Base-by-base conservation (phyloP, 371 early-diverging fungal genomes). In the Enteropsectra breve region DNA sequence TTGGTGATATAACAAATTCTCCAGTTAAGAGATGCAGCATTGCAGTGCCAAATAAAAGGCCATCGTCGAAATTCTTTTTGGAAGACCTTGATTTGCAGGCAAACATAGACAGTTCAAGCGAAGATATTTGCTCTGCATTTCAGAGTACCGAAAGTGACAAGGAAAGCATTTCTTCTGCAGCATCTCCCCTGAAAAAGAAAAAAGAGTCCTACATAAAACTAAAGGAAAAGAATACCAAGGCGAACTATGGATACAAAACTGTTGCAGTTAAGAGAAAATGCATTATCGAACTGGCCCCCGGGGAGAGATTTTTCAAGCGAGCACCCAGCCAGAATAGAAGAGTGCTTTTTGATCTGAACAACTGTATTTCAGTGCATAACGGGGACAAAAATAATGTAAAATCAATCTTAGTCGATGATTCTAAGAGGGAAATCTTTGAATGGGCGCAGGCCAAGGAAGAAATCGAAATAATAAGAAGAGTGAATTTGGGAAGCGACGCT, bases 181-280 rank as follows among this genome's bases (percentile, higher is more conserved):
- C n/a, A n/a, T n/a, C n/a, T n/a, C n/a, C n/a, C n/a, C n/a, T n/a
- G n/a, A n/a, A n/a, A n/a, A n/a, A n/a, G n/a, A n/a, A n/a, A n/a
- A n/a, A n/a, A n/a, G n/a, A n/a, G n/a, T n/a, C n/a, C n/a, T 37
- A 64, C 8, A 2, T 4, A 5, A 46, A 48, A 63, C 53, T 48
- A 38, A 32, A 1, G 23, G 48, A 58, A 21, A 67, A 24, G 45
- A 67, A 67, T 30, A 67, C 67, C 1, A 58, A 37, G 15, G 15
- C 30, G 13, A 67, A 67, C 43, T n/a, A 43, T 33, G 67, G 67
- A 55, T 67, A 67, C 28, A 59, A 48, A 34, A 49, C 50, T 33
- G 30, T 67, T 48, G 40, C 4, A 26, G 26, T 58, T 58, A 38
- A 36, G 11, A 34, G 29, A 40, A 59, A 15, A 37, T 47, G 18